A percentile compares a stretch with the other conserved stretches of the same genome.
phyloP scores from a whole-genome alignment of 768 basidiomycete species.

The Pulveroboletus sp. region DNA sequence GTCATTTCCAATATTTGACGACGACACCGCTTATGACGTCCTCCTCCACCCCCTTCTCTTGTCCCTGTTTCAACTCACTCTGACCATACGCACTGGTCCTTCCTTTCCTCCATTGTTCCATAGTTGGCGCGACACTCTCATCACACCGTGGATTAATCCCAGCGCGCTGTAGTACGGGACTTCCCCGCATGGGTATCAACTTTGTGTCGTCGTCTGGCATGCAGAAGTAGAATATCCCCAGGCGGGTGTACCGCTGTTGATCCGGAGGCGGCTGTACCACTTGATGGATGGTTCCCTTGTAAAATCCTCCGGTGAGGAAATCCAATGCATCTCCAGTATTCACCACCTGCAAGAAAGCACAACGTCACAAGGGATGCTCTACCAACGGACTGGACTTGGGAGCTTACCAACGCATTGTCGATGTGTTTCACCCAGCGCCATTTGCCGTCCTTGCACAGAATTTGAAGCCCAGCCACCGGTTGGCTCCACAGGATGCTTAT shows the following conservation, averaged over 20 bases:
- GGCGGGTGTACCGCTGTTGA: conserved; percentile 44
- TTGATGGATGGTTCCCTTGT: conserved; percentile 56
- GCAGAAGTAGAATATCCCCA: conserved; percentile 57
- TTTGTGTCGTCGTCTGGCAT: conserved; percentile 47
- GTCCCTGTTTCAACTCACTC: conserved; percentile 37
- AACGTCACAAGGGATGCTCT: not conserved
- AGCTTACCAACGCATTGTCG: conserved; percentile 49
- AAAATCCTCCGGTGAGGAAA: conserved; percentile 57
- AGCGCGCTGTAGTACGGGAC: conserved; percentile 43
- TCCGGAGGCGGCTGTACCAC: conserved; percentile 56
- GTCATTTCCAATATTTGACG: conserved; percentile 53
- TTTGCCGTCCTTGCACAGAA: conserved; percentile 44
- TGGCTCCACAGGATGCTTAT: conserved; percentile 60
- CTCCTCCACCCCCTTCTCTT: conserved; percentile 45
- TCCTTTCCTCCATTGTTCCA: conserved; percentile 48
- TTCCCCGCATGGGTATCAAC: conserved; percentile 42
- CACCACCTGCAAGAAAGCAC: conserved; percentile 39
- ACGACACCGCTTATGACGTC: conserved; percentile 51
- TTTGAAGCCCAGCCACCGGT: conserved; percentile 54
- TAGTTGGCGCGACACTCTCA: conserved; percentile 43
- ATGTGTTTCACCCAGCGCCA: conserved; percentile 60
- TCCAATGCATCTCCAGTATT: conserved; percentile 59
- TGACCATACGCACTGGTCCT: conserved; percentile 51
- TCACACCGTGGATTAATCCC: conserved; percentile 38
- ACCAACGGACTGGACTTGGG: not conserved